These are phyloP conservation scores for Xylaria sp. DNA, from an alignment of 2,329 filamentous ascomycete species.

Conservation along the genomic window DNA sequence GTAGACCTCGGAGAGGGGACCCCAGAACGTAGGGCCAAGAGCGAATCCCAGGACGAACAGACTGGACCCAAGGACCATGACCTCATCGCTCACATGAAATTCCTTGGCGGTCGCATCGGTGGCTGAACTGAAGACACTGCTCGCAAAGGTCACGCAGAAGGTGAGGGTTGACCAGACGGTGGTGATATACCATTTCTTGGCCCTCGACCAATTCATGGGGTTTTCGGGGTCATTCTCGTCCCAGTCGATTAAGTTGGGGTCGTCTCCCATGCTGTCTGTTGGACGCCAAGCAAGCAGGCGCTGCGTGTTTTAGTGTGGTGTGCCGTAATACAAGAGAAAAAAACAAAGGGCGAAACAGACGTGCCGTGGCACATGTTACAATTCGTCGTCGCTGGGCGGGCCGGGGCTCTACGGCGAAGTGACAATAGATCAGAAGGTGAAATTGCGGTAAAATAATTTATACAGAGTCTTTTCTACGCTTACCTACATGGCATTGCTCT, in stretches of 20 bases:
- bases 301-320: neutral
- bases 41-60: slow-evolving; percentile 66
- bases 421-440: neutral
- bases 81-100: slow-evolving; percentile 60
- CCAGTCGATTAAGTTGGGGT: neutral
- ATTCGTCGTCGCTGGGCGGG: too few relatives aligned
- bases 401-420: too few relatives aligned
- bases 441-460: neutral
- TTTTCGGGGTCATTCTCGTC: slow-evolving; percentile 12
- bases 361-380: neutral
- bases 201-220: slow-evolving; percentile 12
- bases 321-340: neutral
- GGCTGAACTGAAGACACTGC: slow-evolving; percentile 63
- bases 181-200: slow-evolving; percentile 15
- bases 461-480: neutral
- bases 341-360: neutral
- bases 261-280: neutral
- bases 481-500: neutral
- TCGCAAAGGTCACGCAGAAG: slow-evolving; percentile 15
- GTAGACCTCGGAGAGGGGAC: slow-evolving; percentile 67
- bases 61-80: slow-evolving; percentile 61
- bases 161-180: neutral
- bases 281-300: neutral
- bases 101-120: slow-evolving; percentile 61
- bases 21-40: slow-evolving; percentile 66